phyloP scores from a whole-genome alignment of 371 early-diverging fungal genomes.

The Conidiobolus incongruus region DNA sequence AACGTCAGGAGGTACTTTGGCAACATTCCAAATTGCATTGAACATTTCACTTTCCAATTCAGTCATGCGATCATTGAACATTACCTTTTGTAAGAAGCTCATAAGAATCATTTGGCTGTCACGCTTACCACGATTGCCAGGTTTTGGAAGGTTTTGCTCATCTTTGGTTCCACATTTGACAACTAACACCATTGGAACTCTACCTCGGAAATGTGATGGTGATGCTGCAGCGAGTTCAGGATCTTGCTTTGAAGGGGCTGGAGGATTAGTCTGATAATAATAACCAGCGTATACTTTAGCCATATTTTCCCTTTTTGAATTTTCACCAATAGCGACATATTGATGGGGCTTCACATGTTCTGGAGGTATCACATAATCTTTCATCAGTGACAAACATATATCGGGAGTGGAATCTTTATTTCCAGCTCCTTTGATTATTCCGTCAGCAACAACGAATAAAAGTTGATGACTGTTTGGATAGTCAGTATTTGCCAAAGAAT shows the following conservation, averaged over 20 bases:
- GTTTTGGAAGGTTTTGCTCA: conserved; percentile 18
- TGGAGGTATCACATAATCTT: conserved; percentile 33
- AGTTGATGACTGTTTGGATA: conserved; percentile 81
- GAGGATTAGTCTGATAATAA: conserved; percentile 19
- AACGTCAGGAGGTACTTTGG: conserved; percentile 29
- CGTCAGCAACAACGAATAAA: conserved; percentile 77
- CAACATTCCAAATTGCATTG: conserved; percentile 28
- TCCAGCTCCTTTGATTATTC: conserved; percentile 56
- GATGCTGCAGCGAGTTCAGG: no score
- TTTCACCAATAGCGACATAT: conserved; percentile 91
- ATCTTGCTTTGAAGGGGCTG: not conserved
- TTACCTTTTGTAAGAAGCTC: conserved; percentile 48
- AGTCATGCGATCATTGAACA: conserved; percentile 54
- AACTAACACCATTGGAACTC: conserved; percentile 22
- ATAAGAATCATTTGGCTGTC: conserved; percentile 73
- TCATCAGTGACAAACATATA: conserved; percentile 61
- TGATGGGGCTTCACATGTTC: conserved; percentile 36
- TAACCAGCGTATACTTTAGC: conserved; percentile 82
- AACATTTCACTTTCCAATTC: conserved; percentile 58
- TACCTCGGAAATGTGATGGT: not conserved
- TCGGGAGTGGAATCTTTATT: conserved; percentile 56
- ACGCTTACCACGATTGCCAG: conserved; percentile 73
- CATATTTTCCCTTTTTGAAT: conserved; percentile 81
- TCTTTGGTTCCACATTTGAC: conserved; percentile 27
- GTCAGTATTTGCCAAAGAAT: conserved; percentile 81